Conservation (phyloP, 768 basidiomycete species). For the Trametes gibbosa region DNA sequence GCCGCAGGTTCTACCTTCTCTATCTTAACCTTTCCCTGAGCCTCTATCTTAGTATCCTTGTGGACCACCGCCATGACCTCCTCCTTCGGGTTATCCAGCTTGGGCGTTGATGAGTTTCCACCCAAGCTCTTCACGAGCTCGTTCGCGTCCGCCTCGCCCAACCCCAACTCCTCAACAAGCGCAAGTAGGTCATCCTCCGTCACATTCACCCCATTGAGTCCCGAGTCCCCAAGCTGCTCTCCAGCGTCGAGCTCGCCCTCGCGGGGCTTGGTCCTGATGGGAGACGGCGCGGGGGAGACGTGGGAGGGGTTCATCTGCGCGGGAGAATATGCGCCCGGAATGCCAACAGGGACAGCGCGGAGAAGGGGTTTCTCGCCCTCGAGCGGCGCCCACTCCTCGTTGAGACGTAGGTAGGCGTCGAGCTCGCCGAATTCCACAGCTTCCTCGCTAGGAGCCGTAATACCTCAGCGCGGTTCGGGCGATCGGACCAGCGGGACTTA, state of each 20-base stretch:
- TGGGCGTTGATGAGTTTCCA: conserved; percentile 19
- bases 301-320: conserved; percentile 82
- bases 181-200: conserved; percentile 72
- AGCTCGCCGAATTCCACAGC: conserved; percentile 80
- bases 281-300: conserved; percentile 37
- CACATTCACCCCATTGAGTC: conserved; percentile 73
- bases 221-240: conserved; percentile 64
- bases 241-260: conserved; percentile 62
- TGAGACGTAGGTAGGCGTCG: conserved; percentile 65
- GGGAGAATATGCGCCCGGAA: conserved; percentile 75
- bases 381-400: conserved; percentile 63
- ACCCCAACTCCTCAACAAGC: conserved; percentile 71
- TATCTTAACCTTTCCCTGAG: conserved; percentile 7
- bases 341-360: conserved; percentile 63
- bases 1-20: background rate
- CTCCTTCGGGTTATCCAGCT: background rate
- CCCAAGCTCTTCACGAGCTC: conserved; percentile 66
- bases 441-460: conserved; percentile 57
- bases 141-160: conserved; percentile 73
- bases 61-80: background rate
- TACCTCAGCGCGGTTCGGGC: no score
- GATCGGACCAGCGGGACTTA: conserved; percentile 34
- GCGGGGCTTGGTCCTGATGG: conserved; percentile 47
- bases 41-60: background rate
- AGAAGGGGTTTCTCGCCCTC: conserved; percentile 62